A percentile compares a stretch with the other conserved stretches of the same genome.
Evolutionary conservation across 345 rosid species (phyloP).

Genomic region (Excoecaria agallocha): DNA sequence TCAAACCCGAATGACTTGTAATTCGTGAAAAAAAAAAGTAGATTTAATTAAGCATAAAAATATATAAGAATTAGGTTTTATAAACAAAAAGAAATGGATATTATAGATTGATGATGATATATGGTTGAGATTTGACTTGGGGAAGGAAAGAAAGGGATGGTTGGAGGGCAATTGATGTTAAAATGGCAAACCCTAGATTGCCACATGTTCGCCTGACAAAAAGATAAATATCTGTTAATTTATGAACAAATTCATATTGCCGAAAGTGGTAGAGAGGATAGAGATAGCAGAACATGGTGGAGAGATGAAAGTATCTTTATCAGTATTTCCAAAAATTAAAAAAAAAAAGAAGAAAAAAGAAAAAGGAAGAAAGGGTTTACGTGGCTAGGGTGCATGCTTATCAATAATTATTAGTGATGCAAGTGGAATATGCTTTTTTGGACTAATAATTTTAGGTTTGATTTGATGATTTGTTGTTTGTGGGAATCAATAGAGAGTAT

Average conservation of each 20-base stretch:
- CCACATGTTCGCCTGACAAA: neutral
- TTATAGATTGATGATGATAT: no score
- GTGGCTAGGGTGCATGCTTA: slow-evolving; percentile 15
- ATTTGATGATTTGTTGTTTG: neutral
- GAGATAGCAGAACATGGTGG: slow-evolving; percentile 18
- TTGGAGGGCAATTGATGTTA: no score
- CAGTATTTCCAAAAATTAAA: neutral
- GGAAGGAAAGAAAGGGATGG: no score
- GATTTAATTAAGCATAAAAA: no score
- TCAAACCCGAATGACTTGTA: no score
- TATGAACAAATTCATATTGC: neutral
- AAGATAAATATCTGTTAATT: neutral
- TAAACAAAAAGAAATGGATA: no score
- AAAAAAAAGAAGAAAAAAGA: no score
- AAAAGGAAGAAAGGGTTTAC: neutral
- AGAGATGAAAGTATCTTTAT: neutral
- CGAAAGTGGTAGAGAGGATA: slow-evolving; percentile 17
- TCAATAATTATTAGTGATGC: slow-evolving; percentile 12
- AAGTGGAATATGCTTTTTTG: slow-evolving; percentile 10
- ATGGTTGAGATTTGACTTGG: no score
- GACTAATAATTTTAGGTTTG: neutral
- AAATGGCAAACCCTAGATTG: neutral
- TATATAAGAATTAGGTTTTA: no score
- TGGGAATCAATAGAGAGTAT: slow-evolving; percentile 1
- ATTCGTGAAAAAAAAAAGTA: no score